Percentiles rank a stretch among this genome's conserved stretches.
phyloP scores from a whole-genome alignment of 305 asterid genomes.

The Lippia alba region DNA sequence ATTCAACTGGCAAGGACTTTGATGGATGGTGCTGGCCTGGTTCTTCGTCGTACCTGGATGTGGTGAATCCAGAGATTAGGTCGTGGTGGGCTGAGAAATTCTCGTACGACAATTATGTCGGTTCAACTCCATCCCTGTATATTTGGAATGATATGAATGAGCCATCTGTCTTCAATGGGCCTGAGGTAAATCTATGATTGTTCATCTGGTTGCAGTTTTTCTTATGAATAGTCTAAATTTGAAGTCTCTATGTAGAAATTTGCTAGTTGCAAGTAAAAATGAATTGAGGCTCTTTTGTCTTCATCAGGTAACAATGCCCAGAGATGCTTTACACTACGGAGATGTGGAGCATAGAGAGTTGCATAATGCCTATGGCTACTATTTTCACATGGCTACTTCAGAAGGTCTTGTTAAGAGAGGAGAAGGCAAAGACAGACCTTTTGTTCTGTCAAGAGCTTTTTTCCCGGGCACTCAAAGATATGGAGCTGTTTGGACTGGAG shows the following conservation, averaged over 20 bases:
- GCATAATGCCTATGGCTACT: conserved; percentile 96
- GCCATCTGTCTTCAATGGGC: conserved; percentile 98
- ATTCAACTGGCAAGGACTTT: conserved; percentile 79
- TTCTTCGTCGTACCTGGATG: conserved; percentile 85
- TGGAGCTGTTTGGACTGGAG: conserved; percentile 99
- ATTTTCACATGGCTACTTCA: conserved; percentile 96
- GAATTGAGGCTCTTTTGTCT: conserved; percentile 18
- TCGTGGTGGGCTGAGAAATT: conserved; percentile 96
- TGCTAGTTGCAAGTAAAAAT: neutral
- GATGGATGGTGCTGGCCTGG: conserved; percentile 99
- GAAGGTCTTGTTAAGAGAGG: conserved; percentile 89
- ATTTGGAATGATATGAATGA: conserved; percentile 99
- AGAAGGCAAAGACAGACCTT: conserved; percentile 89
- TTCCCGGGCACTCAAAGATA: conserved; percentile 94
- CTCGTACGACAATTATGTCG: conserved; percentile 71
- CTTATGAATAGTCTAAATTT: no score
- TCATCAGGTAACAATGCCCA: conserved; percentile 90
- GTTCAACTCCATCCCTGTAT: conserved; percentile 84
- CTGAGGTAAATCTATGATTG: conserved; percentile 66
- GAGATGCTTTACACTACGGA: conserved; percentile 90
- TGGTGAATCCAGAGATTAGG: conserved; percentile 89
- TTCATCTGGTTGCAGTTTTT: conserved; percentile 9
- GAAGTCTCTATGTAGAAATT: neutral
- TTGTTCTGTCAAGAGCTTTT: conserved; percentile 92
- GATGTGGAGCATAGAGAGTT: conserved; percentile 90